Evolutionary conservation across 2,329 filamentous ascomycete species (phyloP).

Genomic region (Coniochaeta sp.): DNA sequence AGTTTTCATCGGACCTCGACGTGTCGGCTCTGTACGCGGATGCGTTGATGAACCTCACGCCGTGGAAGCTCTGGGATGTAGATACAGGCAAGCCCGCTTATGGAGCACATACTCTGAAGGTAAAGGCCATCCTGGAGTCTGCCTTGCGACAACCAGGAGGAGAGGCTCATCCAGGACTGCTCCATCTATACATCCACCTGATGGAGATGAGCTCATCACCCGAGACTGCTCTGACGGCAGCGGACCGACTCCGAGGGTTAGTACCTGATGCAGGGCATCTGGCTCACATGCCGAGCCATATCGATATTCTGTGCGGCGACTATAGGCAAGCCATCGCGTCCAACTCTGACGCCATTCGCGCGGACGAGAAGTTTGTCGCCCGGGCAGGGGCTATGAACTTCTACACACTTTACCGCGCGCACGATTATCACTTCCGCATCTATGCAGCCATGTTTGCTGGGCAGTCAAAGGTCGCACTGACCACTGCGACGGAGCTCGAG

Average conservation of each 20-base stretch:
- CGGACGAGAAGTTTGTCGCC: slow-evolving; percentile 59
- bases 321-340: slow-evolving; percentile 59
- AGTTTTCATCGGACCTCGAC: slow-evolving; percentile 41
- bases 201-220: slow-evolving; percentile 18
- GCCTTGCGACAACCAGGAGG: slow-evolving; percentile 37
- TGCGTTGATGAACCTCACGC: slow-evolving; percentile 39
- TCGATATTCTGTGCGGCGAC: slow-evolving; percentile 67
- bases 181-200: slow-evolving; percentile 52
- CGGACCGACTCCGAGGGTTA: slow-evolving; percentile 15
- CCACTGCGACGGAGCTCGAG: slow-evolving; percentile 53
- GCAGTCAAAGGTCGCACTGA: slow-evolving; percentile 52
- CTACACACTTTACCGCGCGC: slow-evolving; percentile 68
- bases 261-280: slow-evolving; percentile 47
- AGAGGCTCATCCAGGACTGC: slow-evolving; percentile 53
- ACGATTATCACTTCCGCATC: slow-evolving; percentile 68
- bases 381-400: slow-evolving; percentile 58
- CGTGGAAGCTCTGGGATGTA: slow-evolving; percentile 37
- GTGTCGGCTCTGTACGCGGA: slow-evolving; percentile 56
- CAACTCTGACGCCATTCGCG: slow-evolving; percentile 58
- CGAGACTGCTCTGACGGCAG: slow-evolving; percentile 12
- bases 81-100: slow-evolving; percentile 34
- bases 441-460: slow-evolving; percentile 76
- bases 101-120: slow-evolving; percentile 49
- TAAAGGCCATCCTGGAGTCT: slow-evolving; percentile 48
- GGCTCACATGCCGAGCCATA: slow-evolving; percentile 72